phyloP scores from a whole-genome alignment of 2,329 filamentous ascomycete genomes.

The Penicillium sp. region DNA sequence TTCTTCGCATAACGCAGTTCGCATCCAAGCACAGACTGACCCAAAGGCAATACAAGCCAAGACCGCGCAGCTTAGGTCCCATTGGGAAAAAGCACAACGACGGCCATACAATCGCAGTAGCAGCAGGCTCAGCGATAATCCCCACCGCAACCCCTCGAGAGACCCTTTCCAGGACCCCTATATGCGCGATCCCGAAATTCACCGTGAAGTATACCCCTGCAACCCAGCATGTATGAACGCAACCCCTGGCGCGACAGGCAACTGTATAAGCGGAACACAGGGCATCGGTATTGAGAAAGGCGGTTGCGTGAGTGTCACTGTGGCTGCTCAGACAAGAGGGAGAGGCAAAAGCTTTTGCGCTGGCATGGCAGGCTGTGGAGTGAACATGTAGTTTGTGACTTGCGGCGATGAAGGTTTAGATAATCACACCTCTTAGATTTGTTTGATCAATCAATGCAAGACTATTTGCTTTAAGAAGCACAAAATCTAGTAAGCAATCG shows the following conservation, averaged over 20 bases:
- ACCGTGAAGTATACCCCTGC: constrained; percentile 1
- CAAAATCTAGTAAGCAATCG: no score
- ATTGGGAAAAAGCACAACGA: neutral
- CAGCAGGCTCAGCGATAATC: neutral
- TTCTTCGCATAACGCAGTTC: constrained; percentile 5
- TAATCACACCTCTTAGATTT: no score
- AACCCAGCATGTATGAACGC: constrained; percentile 2
- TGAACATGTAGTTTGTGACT: neutral
- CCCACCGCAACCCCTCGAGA: neutral
- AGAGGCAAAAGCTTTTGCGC: constrained; percentile 5
- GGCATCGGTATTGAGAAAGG: neutral
- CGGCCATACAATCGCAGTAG: neutral
- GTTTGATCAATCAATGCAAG: no score
- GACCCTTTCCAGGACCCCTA: neutral
- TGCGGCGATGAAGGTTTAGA: no score
- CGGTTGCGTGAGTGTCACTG: neutral
- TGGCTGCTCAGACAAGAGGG: neutral
- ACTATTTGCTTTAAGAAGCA: no score
- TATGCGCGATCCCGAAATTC: constrained; percentile 2
- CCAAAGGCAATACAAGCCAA: constrained; percentile 1
- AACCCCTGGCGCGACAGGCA: neutral
- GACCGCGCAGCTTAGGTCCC: neutral
- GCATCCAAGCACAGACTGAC: neutral
- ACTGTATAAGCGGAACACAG: constrained; percentile 5
- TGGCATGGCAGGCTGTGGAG: constrained; percentile 3